Percentiles rank a stretch among this genome's conserved stretches.
Evolutionary conservation across 2,329 filamentous ascomycete genomes (phyloP).

Genomic region (Diaporthe citri): DNA sequence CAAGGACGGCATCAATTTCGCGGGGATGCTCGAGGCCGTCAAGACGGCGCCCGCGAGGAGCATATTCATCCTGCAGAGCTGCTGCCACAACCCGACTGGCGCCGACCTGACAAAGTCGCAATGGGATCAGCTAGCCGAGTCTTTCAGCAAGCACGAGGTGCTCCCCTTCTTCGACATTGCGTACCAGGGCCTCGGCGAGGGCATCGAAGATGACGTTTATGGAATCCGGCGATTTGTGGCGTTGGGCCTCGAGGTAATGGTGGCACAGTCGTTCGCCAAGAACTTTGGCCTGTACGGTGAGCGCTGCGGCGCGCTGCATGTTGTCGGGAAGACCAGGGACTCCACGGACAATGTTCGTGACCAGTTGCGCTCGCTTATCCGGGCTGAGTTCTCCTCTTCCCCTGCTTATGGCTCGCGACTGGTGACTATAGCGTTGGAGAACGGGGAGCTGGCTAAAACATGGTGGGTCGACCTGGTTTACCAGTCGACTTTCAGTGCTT

Average conservation of each 20-base stretch:
- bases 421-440: slow-evolving; percentile 4
- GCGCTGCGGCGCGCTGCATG: slow-evolving; percentile 49
- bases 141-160: slow-evolving; percentile 43
- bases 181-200: slow-evolving; percentile 52
- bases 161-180: slow-evolving; percentile 53
- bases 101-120: slow-evolving; percentile 49
- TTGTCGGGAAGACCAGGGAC: slow-evolving; percentile 38
- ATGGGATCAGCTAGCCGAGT: slow-evolving; percentile 47
- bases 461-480: background rate
- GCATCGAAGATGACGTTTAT: slow-evolving; percentile 51
- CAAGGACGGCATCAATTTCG: slow-evolving; percentile 46
- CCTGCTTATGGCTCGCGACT: slow-evolving; percentile 45
- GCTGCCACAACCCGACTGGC: slow-evolving; percentile 54
- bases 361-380: slow-evolving; percentile 46
- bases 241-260: slow-evolving; percentile 15
- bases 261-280: slow-evolving; percentile 55
- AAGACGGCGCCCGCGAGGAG: slow-evolving; percentile 46
- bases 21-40: slow-evolving; percentile 43
- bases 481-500: background rate
- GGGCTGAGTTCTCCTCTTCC: slow-evolving; percentile 48
- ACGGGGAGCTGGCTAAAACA: background rate
- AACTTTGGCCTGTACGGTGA: slow-evolving; percentile 55
- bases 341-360: slow-evolving; percentile 44
- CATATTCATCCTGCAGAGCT: slow-evolving; percentile 52
- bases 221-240: slow-evolving; percentile 25